Base-by-base conservation (phyloP, 306 rosid genomes). In the Corylus heterophylla region DNA sequence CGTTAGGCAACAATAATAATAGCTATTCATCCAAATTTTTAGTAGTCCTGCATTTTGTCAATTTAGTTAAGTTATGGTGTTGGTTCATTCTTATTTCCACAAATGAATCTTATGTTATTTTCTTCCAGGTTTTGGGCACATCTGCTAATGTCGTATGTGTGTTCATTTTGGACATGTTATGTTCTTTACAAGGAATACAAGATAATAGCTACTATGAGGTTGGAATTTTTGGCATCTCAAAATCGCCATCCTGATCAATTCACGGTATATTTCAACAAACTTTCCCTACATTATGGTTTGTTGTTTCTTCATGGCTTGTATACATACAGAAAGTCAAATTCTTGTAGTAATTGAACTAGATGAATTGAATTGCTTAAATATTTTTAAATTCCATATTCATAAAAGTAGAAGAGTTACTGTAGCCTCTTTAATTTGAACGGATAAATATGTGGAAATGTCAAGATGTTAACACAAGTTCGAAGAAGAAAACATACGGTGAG, bases 211-310 rank as follows among this genome's bases (percentile, higher is more conserved):
- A 54, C 77, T 27, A 88, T 91, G 94, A 86, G 98, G 86, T 85
- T 92, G 82, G 81, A 81, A 29, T 94, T 86, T 91, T 78, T 94
- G 83, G 97, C 97, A 78, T 74, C 93, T 78, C 86, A 88, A 84
- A 82, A 69, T 47, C 97, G 97, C 44, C 98, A 92, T 39, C 89
- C 98, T 51, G 95, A 92, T 84, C 97, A 91, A 72, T 94, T 81
- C 78, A 79, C 97, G 49, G 98, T 94, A 76, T 83, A 85, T 79
- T 71, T 66, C 22, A 37, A 74, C 48, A 74, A 22, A 22, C 75
- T 45, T 25, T 22, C 48, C 79, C 63, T 76, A 31, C 49, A 35
- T 74, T 20, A 44, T 62, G 31, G 12, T 67, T 20, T 14, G 8
- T 42, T 42, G 45, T 4, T 48, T 69, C 62, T 54, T 37, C 39